These are phyloP conservation scores for Tulasnella calospora DNA, from an alignment of 768 basidiomycete species.

Conservation along the genomic window DNA sequence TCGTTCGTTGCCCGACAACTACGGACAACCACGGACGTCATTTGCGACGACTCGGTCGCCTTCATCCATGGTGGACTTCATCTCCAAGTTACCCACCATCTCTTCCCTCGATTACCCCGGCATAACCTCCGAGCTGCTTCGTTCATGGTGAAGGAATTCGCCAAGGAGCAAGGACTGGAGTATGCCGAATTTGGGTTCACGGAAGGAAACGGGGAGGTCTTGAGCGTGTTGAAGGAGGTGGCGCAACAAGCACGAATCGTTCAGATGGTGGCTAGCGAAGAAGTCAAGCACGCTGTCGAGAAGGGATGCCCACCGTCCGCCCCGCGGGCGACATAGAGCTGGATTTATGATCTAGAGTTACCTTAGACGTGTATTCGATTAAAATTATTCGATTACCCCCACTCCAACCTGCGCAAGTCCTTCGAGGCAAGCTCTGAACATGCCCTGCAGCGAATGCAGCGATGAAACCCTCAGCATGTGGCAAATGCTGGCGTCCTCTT, in stretches of 20 bases:
- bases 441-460: no score
- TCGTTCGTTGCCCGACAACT: constrained; percentile 92
- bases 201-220: constrained; percentile 77
- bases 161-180: constrained; percentile 72
- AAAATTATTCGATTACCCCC: neutral
- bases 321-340: neutral
- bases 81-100: constrained; percentile 93
- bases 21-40: constrained; percentile 95
- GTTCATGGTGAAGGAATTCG: constrained; percentile 78
- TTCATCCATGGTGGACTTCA: constrained; percentile 98
- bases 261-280: constrained; percentile 70
- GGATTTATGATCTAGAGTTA: neutral
- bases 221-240: constrained; percentile 75
- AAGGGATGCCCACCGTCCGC: neutral
- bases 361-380: neutral
- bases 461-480: neutral
- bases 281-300: constrained; percentile 40
- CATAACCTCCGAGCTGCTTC: constrained; percentile 87
- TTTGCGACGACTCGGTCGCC: constrained; percentile 74
- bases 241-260: constrained; percentile 84
- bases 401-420: no score
- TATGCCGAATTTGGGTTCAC: constrained; percentile 92
- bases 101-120: constrained; percentile 91
- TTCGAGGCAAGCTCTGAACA: no score
- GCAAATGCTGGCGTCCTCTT: neutral